Evolutionary conservation across 345 rosid species (phyloP), one percentile per base, ranked within the genome.

Genomic region (Turritis glabra): DNA sequence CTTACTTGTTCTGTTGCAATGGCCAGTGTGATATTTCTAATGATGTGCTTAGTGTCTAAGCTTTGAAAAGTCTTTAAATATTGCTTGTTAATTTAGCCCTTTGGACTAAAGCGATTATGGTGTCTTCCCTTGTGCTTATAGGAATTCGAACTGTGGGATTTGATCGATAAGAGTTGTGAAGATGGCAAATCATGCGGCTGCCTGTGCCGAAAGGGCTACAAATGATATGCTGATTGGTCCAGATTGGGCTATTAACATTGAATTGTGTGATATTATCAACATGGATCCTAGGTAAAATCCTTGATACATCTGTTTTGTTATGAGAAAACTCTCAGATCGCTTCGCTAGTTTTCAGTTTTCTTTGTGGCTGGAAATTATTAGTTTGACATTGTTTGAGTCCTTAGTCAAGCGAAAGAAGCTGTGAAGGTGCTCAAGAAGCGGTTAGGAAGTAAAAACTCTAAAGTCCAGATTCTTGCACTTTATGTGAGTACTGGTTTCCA

Each of bases 221-320:
- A 88, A 83, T 78, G 94, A 90, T 77, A 80, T 79, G 85, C 65
- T 92, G 75, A 85, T 85, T 44, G 94, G 91, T 73, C 99, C 99
- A 4, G 97, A 95, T 68, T 95, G 99, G 99, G 91, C 96, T 51
- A 71, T 90, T 64, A 95, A 88, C 85, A 84, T 95, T 26, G 99
- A 95, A 82, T 78, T 95, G 38, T 95, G 98, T 21, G 99, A 95
- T 80, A 75, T 90, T 75, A 85, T 92, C 80, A 88, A 92, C 87
- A 87, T 85, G 88, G 84, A 92, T 76, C 92, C 94, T 47, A 81
- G 93, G 99, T 95, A 85, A 78, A 8, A 4, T 59, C 64, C 57
- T 70, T 72, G 5, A 46, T 23, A 50, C 2, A 50, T 47, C 2
- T 38, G 15, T 38, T 41, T 41, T 41, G 47, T 41, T 6, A 15